Evolutionary conservation across 106 monocot species (phyloP), one percentile per base, ranked within the genome.

Genomic region (Dendrobium catenatum): DNA sequence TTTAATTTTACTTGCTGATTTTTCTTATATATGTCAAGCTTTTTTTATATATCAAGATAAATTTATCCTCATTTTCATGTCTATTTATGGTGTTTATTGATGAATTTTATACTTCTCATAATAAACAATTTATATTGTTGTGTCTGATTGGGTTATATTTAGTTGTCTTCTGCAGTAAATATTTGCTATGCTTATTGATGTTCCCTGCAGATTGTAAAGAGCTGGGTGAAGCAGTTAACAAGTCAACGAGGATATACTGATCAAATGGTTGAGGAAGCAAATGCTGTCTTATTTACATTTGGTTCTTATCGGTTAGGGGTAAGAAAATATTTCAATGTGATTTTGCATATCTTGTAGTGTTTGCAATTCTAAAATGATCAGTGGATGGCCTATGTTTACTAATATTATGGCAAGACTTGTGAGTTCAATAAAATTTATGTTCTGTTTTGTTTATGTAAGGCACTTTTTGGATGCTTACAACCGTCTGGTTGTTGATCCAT

Each of bases 291-390:
- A 64, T 91, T 86, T 75, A 99, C 98, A 13, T 99, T 99, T 91
- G 98, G 98, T 73, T 99, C 98, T 74, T 99, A 95, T 76, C 88
- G 98, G 4, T 82, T 99, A 81, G 98, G 98, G 88, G 98, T 99
- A 95, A 79, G 84, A n/a, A 64, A 82, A 51, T 70, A 37, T 29
- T 54, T 42, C 19, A n/a, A 44, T 74, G 42, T 74, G n/a, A 74
- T 43, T 74, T 20, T 74, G 4, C 43, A 17, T 42, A 11, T 2
- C 43, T 43, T 74, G 6, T 74, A 37, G 37, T 70, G 43, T 6
- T 20, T 44, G 61, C 22, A 74, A 44, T 42, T 74, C 19, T 43
- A 20, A 74, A 74, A 44, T 19, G 29, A 10, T 8, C 5, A 5
- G 6, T 74, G 74, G 16, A 72, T 74, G 4, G 6, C 74, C 1